Conservation (phyloP, 768 basidiomycete genomes). For the Nevesoporus exiguus region DNA sequence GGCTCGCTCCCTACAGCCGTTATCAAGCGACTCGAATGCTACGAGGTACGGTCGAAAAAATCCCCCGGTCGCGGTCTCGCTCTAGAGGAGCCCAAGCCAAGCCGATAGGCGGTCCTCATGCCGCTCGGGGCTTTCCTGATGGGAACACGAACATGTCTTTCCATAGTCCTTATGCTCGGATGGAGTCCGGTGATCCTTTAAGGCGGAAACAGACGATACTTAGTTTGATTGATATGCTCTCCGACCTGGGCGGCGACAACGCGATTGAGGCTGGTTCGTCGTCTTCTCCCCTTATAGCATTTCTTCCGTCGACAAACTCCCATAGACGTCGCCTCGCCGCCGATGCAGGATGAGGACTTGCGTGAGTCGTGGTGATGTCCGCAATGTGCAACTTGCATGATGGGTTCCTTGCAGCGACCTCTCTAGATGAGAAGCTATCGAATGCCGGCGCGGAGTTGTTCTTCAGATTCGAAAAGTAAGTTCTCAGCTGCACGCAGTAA, state of each 20-base stretch:
- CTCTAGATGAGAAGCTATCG: constrained; percentile 49
- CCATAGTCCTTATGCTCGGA: constrained; percentile 28
- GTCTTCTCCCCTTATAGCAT: neutral
- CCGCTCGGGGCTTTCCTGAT: constrained; percentile 28
- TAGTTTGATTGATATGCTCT: constrained; percentile 45
- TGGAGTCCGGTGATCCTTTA: constrained; percentile 27
- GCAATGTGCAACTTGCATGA: constrained; percentile 6
- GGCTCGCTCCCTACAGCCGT: constrained; percentile 16
- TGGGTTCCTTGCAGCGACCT: constrained; percentile 31
- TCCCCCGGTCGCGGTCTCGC: constrained; percentile 25
- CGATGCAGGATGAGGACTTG: constrained; percentile 43
- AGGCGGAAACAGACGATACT: constrained; percentile 46
- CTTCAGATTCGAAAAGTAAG: constrained; percentile 45
- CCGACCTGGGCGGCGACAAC: constrained; percentile 42
- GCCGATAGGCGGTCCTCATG: constrained; percentile 22
- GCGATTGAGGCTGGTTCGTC: constrained; percentile 34
- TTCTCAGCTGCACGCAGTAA: neutral
- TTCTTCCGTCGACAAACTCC: constrained; percentile 6
- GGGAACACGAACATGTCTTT: constrained; percentile 23
- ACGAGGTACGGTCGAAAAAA: constrained; percentile 31
- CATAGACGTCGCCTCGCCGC: constrained; percentile 31
- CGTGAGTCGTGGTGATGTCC: constrained; percentile 23
- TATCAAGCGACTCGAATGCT: constrained; percentile 29
- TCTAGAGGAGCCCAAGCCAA: constrained; percentile 26
- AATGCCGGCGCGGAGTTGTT: constrained; percentile 49